Base-by-base conservation (phyloP, 2,329 filamentous ascomycete genomes). In the Aspergillaceae sp. region DNA sequence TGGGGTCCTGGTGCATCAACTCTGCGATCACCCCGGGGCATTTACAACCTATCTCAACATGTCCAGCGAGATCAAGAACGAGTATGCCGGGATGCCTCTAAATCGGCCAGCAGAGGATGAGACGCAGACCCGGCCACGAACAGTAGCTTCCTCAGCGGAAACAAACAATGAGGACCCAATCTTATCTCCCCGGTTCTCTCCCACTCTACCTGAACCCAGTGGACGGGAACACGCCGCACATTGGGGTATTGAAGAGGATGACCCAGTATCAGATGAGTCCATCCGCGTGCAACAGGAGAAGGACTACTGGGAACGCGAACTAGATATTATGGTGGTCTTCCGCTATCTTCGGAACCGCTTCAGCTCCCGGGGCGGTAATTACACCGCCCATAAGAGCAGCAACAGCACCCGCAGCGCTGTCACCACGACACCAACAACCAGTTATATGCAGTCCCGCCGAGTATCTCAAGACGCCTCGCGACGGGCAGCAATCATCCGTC, bases 311-410 rank as follows among this genome's bases (percentile, higher is more conserved):
- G 90, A 97, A 67, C 83, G 84, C 49, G 87, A 95, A 45, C 77
- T 97, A 4, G 90, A 97, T 59, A 80, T 96, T 53, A 86, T 86
- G 61, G 85, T 95, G 64, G 86, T 97, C 32, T 97, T 97, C 71
- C 82, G 83, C 42, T 97, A 92, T 61, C 76, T 95, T 29, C 80
- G 83, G 48, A 85, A 80, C 11, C 82, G 87, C 48, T 91, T 94
- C 64, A 60, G 60, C 19, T 19, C 19, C 74, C 80, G 48, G 9
- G 26, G 34, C 19, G 19, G 36, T 6, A 38, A 38, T 27, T 26
- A 19, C 36, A 27, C 26, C 72, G 78, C 10, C 69, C 72, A 57
- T 37, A 55, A 55, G 41, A 59, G 58, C 72, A 78, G 10, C 70
- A 72, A 57, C 41, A 56, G 55, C 40, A 59, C 58, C 51, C 19